These are phyloP conservation scores for slime mould (Dictyostelium discoideum) DNA, from an alignment of 78 protist genomes.

Conservation along the genomic window dicty_2.7 NC_007089.4:5265001-5265500, in stretches of 20 bases:
- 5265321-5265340: no score
- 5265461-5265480: background rate
- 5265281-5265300: background rate
- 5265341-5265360: background rate
- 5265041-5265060: background rate
- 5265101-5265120: slow-evolving; percentile 54
- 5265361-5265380: slow-evolving; percentile 19
- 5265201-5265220: slow-evolving; percentile 38
- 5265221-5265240: slow-evolving; percentile 33
- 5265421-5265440: background rate
- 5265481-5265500: slow-evolving; percentile 31
- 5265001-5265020: no score
- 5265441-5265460: background rate
- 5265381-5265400: slow-evolving; percentile 35
- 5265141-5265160: slow-evolving; percentile 34
- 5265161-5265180: slow-evolving; percentile 69
- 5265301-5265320: background rate
- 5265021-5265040: background rate
- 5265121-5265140: background rate
- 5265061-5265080: slow-evolving; percentile 80
- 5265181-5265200: slow-evolving; percentile 61
- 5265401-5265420: slow-evolving; percentile 26
- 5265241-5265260: slow-evolving; percentile 65
- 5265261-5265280: slow-evolving; percentile 73
- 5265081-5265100: slow-evolving; percentile 91